phyloP scores from a whole-genome alignment of 108 stramenopile genomes.

The Cyclotella distinguenda region DNA sequence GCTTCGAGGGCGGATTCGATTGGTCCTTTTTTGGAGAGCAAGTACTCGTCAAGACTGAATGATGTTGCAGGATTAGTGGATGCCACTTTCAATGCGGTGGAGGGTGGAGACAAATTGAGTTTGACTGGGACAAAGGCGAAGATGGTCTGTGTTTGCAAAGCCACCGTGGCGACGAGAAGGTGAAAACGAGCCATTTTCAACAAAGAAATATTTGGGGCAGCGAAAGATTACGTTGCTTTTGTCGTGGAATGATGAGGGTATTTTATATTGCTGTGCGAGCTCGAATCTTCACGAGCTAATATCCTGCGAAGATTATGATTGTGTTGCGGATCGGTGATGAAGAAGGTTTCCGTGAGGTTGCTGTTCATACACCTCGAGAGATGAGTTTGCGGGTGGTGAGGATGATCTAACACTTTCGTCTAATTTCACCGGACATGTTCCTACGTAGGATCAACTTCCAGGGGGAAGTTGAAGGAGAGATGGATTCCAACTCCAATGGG shows the following conservation, averaged over 20 bases:
- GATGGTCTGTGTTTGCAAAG: conserved; percentile 5
- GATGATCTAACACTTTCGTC: too few species aligned
- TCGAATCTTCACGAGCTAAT: too few species aligned
- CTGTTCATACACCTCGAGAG: too few species aligned
- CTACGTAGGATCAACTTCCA: too few species aligned
- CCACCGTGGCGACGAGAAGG: conserved; percentile 10
- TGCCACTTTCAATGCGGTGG: conserved; percentile 25
- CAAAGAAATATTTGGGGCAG: not conserved
- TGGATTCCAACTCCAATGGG: too few species aligned
- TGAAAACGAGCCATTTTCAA: conserved; percentile 15
- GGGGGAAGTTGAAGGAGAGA: too few species aligned
- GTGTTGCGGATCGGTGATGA: too few species aligned
- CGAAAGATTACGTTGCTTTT: not conserved
- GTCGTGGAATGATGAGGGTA: not conserved
- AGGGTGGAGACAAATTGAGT: not conserved
- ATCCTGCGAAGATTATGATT: too few species aligned
- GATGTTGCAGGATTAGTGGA: conserved; percentile 6
- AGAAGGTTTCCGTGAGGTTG: too few species aligned
- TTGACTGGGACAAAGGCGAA: conserved; percentile 23
- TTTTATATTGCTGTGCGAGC: too few species aligned
- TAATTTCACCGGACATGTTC: too few species aligned
- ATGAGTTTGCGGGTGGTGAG: too few species aligned
- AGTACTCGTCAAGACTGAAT: conserved; percentile 81
- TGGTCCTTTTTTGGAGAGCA: conserved; percentile 74
- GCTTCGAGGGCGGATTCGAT: conserved; percentile 85